phyloP scores from a whole-genome alignment of 768 basidiomycete genomes.

The Coprinopsis sp. region DNA sequence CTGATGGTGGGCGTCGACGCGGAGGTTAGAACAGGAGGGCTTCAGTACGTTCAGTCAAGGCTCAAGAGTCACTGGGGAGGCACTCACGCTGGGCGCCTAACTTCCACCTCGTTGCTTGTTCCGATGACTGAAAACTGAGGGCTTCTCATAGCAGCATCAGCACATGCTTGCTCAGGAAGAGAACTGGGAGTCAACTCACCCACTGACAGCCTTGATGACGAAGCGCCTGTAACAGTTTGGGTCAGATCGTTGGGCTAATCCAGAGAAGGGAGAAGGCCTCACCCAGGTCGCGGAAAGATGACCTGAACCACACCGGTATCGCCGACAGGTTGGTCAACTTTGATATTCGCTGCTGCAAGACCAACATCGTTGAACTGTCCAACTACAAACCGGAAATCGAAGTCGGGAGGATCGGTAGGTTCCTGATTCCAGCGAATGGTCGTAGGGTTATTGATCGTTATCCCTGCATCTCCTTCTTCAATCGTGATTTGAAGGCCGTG shows the following conservation, averaged over 20 bases:
- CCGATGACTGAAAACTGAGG: too few relatives aligned
- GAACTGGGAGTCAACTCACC: not conserved
- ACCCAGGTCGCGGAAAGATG: slow-evolving; percentile 5
- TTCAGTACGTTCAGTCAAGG: not conserved
- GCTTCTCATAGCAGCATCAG: too few relatives aligned
- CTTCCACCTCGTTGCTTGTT: slow-evolving; percentile 1
- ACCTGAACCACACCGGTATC: not conserved
- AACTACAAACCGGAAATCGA: slow-evolving; percentile 8
- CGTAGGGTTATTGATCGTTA: not conserved
- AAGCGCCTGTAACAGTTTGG: not conserved
- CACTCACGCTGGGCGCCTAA: not conserved
- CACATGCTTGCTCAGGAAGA: too few relatives aligned
- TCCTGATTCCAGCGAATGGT: slow-evolving; percentile 2
- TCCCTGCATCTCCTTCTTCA: not conserved
- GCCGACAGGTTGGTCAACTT: not conserved
- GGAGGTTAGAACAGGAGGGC: not conserved
- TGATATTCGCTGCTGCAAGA: slow-evolving; percentile 5
- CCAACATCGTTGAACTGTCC: not conserved
- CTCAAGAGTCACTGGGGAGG: not conserved
- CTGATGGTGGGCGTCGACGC: not conserved
- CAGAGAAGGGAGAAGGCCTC: not conserved
- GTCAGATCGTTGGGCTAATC: not conserved
- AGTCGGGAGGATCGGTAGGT: slow-evolving; percentile 2
- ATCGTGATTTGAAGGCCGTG: not conserved
- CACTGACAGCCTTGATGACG: slow-evolving; percentile 6